Base-by-base conservation (phyloP, 176 grass and related monocot species). In the Hordeum vulgare region DNA sequence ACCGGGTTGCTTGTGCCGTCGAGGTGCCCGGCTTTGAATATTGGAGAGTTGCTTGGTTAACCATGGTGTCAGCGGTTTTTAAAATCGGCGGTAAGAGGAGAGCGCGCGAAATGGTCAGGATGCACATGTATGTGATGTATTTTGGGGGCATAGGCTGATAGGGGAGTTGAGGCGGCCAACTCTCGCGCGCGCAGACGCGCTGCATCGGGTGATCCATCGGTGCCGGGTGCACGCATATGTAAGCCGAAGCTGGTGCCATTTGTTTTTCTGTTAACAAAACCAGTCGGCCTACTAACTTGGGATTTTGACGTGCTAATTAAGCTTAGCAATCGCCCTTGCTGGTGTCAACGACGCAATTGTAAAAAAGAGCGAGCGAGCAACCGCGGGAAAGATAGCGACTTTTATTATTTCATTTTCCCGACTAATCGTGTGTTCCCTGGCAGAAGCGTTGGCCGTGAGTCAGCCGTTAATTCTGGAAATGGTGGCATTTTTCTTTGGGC, bases 151-250 rank as follows among this genome's bases (percentile, higher is more conserved):
- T 13, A 69, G 63, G 9, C 4, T 51, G 47, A 51, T 0, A 18
- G 15, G 45, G 47, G 47, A 18, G 47, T 71, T 78, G 73, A 83
- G 65, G 41, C 11, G 64, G 42, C 23, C 86, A 83, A 64, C 57
- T 5, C 42, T 13, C 9, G 9, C 4, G 27, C 18, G 18, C 39
- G 31, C 31, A 34, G 62, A 66, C 64, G 64, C 33, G 65, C 65
- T 68, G 7, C 63, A 17, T 54, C 37, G 4, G 24, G 27, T 17
- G 72, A 73, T 25, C 41, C 37, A 39, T 39, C 3, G 51, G 51
- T 56, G 51, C 51, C 51, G 17, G 15, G 29, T 24, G n/a, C 29
- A 66, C 29, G 63, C 29, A 11, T 40, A 23, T 39, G 33, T n/a
- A 69, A 40, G 66, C 34, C 20, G 20, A 20, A 40, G 66, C 6